These are phyloP conservation scores for Zostera marina DNA, from an alignment of 116 monocot species.

Conservation along the genomic window DNA sequence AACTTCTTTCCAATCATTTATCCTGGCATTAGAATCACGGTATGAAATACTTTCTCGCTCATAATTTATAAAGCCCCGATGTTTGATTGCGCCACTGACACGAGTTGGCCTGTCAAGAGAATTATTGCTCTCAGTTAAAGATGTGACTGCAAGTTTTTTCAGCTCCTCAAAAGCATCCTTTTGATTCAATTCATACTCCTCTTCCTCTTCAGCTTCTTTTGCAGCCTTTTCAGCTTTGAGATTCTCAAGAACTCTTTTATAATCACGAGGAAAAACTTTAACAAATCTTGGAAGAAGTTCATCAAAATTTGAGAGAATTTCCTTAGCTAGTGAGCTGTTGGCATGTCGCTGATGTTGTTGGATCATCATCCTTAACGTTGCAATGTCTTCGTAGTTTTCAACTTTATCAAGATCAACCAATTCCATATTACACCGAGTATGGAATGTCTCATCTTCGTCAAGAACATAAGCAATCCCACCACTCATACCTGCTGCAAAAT, in stretches of 20 bases:
- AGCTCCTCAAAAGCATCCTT: slow-evolving; percentile 76
- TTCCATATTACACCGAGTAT: slow-evolving; percentile 53
- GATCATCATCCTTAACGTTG: slow-evolving; percentile 72
- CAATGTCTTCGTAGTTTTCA: slow-evolving; percentile 79
- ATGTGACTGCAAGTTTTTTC: slow-evolving; percentile 39
- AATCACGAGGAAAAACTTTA: slow-evolving; percentile 94
- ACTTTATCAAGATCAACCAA: slow-evolving; percentile 77
- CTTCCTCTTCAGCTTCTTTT: slow-evolving; percentile 44
- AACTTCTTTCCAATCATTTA: slow-evolving; percentile 97
- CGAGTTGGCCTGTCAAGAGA: slow-evolving; percentile 50
- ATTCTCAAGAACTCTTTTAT: slow-evolving; percentile 63
- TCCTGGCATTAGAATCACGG: slow-evolving; percentile 54
- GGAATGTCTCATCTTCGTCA: slow-evolving; percentile 64
- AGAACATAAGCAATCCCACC: slow-evolving; percentile 87
- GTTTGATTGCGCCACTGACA: slow-evolving; percentile 65
- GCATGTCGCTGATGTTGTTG: slow-evolving; percentile 95
- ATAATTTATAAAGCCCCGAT: slow-evolving; percentile 75
- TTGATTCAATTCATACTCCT: slow-evolving; percentile 47
- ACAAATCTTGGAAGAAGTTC: slow-evolving; percentile 67
- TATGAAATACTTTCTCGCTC: slow-evolving; percentile 66
- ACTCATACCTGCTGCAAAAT: slow-evolving; percentile 99
- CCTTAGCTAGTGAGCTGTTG: slow-evolving; percentile 47
- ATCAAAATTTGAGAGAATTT: slow-evolving; percentile 60
- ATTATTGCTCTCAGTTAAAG: slow-evolving; percentile 15
- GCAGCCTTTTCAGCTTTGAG: slow-evolving; percentile 53